Percentiles rank a stretch among this genome's conserved stretches.
phyloP scores from a whole-genome alignment of 805 yeast species.

The Tetrapisispora arboricola region DNA sequence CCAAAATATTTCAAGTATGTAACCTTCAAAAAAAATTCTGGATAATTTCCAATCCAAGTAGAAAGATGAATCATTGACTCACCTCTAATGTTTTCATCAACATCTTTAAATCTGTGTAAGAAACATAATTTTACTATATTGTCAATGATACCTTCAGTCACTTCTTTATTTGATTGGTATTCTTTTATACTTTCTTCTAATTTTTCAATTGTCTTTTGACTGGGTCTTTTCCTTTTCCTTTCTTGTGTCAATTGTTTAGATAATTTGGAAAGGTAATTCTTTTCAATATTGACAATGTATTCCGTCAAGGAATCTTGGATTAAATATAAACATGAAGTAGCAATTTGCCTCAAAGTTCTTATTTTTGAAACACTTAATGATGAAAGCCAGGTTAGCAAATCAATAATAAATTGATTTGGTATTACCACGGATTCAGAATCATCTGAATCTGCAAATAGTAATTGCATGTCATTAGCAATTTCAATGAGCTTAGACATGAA shows the following conservation, averaged over 20 bases:
- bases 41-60: slow-evolving; percentile 60
- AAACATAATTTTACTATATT: slow-evolving; percentile 62
- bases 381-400: slow-evolving; percentile 63
- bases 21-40: slow-evolving; percentile 61
- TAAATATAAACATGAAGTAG: slow-evolving; percentile 49
- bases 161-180: slow-evolving; percentile 40
- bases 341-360: slow-evolving; percentile 58
- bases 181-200: slow-evolving; percentile 35
- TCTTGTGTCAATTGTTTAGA: slow-evolving; percentile 31
- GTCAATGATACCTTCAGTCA: slow-evolving; percentile 45
- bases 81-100: slow-evolving; percentile 59
- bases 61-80: slow-evolving; percentile 58
- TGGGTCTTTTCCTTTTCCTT: slow-evolving; percentile 29
- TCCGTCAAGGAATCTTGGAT: slow-evolving; percentile 54
- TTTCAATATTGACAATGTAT: slow-evolving; percentile 32
- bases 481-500: slow-evolving; percentile 46
- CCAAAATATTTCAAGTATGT: slow-evolving; percentile 69
- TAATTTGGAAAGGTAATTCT: slow-evolving; percentile 30
- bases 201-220: slow-evolving; percentile 36
- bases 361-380: slow-evolving; percentile 59
- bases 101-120: slow-evolving; percentile 70
- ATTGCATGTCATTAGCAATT: slow-evolving; percentile 51
- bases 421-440: slow-evolving; percentile 10
- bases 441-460: slow-evolving; percentile 35
- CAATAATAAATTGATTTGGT: slow-evolving; percentile 29